phyloP scores from a whole-genome alignment of 306 rosid genomes.

The Cicer bijugum region DNA sequence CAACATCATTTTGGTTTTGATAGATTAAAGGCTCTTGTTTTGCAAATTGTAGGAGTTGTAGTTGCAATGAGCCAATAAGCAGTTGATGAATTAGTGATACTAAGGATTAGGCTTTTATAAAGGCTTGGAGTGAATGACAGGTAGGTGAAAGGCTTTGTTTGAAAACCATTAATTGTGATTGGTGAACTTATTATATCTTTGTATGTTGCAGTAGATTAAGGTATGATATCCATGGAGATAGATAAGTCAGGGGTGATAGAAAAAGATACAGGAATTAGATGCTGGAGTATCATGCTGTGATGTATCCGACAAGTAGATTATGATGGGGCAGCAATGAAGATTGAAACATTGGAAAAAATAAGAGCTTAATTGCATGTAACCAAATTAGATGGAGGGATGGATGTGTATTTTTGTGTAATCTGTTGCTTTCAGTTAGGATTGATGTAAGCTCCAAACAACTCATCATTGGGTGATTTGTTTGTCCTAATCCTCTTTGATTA shows the following conservation, averaged over 20 bases:
- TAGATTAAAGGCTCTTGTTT: background rate
- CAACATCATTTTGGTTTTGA: constrained; percentile 12
- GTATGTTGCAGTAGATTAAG: constrained; percentile 25
- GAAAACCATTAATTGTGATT: constrained; percentile 24
- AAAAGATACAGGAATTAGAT: background rate
- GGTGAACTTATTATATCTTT: constrained; percentile 25
- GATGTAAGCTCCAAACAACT: constrained; percentile 11
- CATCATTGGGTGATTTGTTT: background rate
- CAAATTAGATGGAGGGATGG: constrained; percentile 8
- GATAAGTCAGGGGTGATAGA: constrained; percentile 34
- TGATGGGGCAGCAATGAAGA: constrained; percentile 38
- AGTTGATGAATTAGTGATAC: constrained; percentile 39
- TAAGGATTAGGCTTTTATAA: constrained; percentile 34
- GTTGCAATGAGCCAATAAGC: constrained; percentile 30
- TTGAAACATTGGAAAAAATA: constrained; percentile 39
- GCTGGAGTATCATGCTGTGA: background rate
- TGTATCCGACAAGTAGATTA: constrained; percentile 10
- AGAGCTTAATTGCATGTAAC: constrained; percentile 27
- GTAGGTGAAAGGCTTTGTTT: constrained; percentile 42
- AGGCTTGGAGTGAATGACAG: constrained; percentile 37
- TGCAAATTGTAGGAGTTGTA: background rate
- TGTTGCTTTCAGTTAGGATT: constrained; percentile 40
- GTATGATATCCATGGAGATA: constrained; percentile 34
- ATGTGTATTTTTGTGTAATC: constrained; percentile 2
- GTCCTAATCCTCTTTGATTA: too few species aligned